Conservation (phyloP, 2,329 filamentous ascomycete species). For the Myriosclerotinia duriaeana region DNA sequence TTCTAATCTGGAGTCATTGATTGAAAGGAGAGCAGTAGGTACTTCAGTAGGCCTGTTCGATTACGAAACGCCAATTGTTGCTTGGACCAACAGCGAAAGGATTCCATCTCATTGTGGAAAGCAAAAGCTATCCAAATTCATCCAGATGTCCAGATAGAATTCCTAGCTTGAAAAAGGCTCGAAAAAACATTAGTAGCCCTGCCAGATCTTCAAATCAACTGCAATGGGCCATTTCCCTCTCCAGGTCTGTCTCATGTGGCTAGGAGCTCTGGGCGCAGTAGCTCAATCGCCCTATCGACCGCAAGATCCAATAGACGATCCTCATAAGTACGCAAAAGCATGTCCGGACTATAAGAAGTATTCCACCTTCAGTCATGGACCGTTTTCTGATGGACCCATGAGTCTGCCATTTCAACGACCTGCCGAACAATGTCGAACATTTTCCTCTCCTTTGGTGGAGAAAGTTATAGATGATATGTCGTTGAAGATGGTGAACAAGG, state of each 20-base stretch:
- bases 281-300: constrained; percentile 22
- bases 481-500: constrained; percentile 74
- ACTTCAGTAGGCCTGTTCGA: background rate
- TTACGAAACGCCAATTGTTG: constrained; percentile 7
- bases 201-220: background rate
- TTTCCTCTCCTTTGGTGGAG: constrained; percentile 83
- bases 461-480: constrained; percentile 82
- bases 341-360: constrained; percentile 43
- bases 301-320: constrained; percentile 13
- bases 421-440: constrained; percentile 78
- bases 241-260: constrained; percentile 14
- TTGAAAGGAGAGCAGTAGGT: background rate
- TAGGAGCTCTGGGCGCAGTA: constrained; percentile 14
- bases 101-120: background rate
- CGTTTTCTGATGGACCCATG: constrained; percentile 76
- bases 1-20: background rate
- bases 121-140: background rate
- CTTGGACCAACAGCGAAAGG: background rate
- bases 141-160: constrained; percentile 4
- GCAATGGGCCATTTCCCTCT: constrained; percentile 1
- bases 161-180: background rate
- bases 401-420: constrained; percentile 85
- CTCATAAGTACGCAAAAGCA: constrained; percentile 31
- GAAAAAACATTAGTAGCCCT: background rate
- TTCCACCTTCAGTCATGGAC: constrained; percentile 54